Percentiles rank a stretch among this genome's conserved stretches.
Evolutionary conservation across 192 early-diverging fungal species (phyloP).

Genomic region (Backusella luteola): DNA sequence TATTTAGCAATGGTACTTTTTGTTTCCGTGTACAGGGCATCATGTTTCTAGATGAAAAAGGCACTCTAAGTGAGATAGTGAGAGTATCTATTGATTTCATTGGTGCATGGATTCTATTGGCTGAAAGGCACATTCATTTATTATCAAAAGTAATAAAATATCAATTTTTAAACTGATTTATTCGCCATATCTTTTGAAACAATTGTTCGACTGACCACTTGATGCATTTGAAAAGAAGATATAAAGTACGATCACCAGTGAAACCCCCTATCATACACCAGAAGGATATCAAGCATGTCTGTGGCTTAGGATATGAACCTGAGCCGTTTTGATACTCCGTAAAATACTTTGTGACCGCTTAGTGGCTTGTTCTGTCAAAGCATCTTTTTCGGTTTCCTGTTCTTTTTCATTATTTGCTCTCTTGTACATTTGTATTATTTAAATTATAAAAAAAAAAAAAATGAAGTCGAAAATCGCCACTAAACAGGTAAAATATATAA

Average conservation of each 20-base stretch:
- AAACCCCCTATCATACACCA: too few relatives aligned
- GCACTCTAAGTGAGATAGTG: not conserved
- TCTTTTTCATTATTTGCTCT: not conserved
- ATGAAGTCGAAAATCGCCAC: not conserved
- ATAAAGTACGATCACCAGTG: too few relatives aligned
- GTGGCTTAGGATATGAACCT: not conserved
- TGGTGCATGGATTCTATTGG: not conserved
- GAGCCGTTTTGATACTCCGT: not conserved
- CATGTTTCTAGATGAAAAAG: not conserved
- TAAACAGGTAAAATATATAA: not conserved
- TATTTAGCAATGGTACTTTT: not conserved
- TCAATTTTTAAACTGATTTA: not conserved
- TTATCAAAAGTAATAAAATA: too few relatives aligned
- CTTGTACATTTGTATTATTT: not conserved
- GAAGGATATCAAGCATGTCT: not conserved
- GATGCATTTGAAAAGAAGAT: too few relatives aligned
- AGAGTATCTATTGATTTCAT: not conserved
- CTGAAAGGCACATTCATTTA: not conserved
- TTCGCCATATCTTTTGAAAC: not conserved
- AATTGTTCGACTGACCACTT: too few relatives aligned
- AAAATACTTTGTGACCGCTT: not conserved
- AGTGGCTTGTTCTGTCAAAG: constrained; percentile 8
- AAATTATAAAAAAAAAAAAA: not conserved
- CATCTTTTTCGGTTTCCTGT: not conserved
- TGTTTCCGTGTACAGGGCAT: not conserved